phyloP scores from a whole-genome alignment of 1,284 basidiomycete genomes.

The Ustilago crameri region DNA sequence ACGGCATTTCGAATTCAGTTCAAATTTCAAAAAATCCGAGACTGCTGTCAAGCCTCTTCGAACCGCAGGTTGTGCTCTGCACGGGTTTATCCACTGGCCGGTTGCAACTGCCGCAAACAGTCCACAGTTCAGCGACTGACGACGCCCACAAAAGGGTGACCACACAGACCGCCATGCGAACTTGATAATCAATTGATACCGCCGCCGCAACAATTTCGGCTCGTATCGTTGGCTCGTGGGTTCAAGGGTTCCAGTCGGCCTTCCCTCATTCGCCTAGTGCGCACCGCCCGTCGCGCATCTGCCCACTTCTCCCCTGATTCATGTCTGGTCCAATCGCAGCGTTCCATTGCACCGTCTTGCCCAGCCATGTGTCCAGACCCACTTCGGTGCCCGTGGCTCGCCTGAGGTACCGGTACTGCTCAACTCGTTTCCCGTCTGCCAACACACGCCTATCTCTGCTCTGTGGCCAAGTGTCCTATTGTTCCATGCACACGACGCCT shows the following conservation, averaged over 20 bases:
- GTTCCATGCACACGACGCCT: no score
- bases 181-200: conserved; percentile 1
- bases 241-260: conserved; percentile 6
- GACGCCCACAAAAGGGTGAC: no score
- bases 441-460: conserved; percentile 3
- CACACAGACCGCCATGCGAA: no score
- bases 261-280: conserved; percentile 2
- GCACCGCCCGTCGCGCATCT: neutral
- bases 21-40: neutral
- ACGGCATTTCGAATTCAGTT: conserved; percentile 6
- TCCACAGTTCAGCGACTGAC: no score
- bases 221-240: neutral
- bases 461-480: no score
- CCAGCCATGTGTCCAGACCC: conserved; percentile 14
- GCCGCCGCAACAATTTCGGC: no score
- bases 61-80: neutral
- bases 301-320: neutral
- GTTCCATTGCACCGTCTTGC: neutral
- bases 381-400: conserved; percentile 3
- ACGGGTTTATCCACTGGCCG: conserved; percentile 8
- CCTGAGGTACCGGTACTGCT: no score
- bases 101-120: neutral
- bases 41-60: conserved; percentile 3
- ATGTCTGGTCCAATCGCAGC: conserved; percentile 9
- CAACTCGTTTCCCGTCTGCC: conserved; percentile 6